Evolutionary conservation across 2,329 filamentous ascomycete genomes (phyloP), one percentile per base, ranked within the genome.

Genomic region (Magnaporthiopsis incrustans): DNA sequence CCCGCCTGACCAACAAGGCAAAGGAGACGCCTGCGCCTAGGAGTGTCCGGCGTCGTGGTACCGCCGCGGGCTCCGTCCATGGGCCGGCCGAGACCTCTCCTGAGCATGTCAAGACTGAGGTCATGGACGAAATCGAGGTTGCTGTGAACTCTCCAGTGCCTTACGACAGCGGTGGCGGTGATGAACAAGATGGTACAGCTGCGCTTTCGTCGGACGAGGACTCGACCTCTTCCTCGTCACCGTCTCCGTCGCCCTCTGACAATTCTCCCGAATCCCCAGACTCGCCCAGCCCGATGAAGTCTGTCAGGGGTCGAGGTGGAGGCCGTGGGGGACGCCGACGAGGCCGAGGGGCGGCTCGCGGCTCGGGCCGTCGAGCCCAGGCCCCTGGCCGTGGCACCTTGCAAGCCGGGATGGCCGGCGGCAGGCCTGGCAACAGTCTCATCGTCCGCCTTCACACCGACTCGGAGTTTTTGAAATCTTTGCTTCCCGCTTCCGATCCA

Each of bases 41-140:
- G 25, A 32, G 27, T 15, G 26, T 27, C n/a, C 27, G 61, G 27
- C 61, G 61, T 5, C 56, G 61, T 27, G 35, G 50, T 12, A 58
- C 53, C 30, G 33, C 30, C 32, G n/a, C 61, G 8, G 61, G 53
- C 5, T 15, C 57, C 15, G 57, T 3, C 8, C n/a, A 10, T 22
- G 25, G 57, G 66, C 70, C 15, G 73, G 78, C 62, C 3, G 72
- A 73, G 33, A 69, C 68, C 3, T 72, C 75, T 1, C 44, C 44
- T 10, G 3, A n/a, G 44, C 18, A 53, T n/a, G 22, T 15, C 44
- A 74, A 76, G 59, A 79, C 79, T 33, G 79, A 83, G 58, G 80
- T 85, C 33, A 79, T 83, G 70, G 83, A 85, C 69, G 85, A 82
- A 18, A 85, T 85, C 66, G 80, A 85, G 69, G 83, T 85, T 61